Conservation (phyloP, 1,284 basidiomycete species). For the Cronartium ribicola region DNA sequence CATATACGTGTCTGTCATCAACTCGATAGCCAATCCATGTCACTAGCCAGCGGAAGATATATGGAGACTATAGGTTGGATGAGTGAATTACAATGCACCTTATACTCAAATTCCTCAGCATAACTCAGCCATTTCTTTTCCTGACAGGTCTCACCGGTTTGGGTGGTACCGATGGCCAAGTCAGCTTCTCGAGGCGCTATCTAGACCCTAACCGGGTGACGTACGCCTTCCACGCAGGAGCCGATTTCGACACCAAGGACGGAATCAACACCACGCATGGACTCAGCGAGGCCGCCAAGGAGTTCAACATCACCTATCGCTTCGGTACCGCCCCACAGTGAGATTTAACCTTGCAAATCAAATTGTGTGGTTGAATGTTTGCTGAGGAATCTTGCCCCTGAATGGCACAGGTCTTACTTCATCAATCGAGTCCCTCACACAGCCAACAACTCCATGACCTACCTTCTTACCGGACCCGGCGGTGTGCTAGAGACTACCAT, state of each 20-base stretch:
- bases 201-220: constrained; percentile 69
- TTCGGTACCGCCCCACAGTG: constrained; percentile 46
- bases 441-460: constrained; percentile 44
- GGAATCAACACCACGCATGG: constrained; percentile 42
- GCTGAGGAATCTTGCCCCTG: constrained; percentile 18
- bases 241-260: constrained; percentile 44
- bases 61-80: constrained; percentile 74
- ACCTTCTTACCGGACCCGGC: constrained; percentile 43
- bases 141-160: constrained; percentile 44
- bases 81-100: constrained; percentile 31
- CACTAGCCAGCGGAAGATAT: constrained; percentile 73
- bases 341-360: not conserved
- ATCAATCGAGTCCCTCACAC: constrained; percentile 21
- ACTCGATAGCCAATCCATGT: constrained; percentile 63
- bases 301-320: constrained; percentile 46
- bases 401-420: constrained; percentile 30
- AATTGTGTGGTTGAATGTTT: not conserved
- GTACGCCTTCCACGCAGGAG: constrained; percentile 58
- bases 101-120: not conserved
- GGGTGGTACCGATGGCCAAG: constrained; percentile 49
- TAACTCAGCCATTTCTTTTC: not conserved
- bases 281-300: constrained; percentile 40
- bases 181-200: constrained; percentile 66
- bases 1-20: constrained; percentile 73
- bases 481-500: constrained; percentile 44